phyloP scores from a whole-genome alignment of 257 asterid species.

The Solanum neorickii region DNA sequence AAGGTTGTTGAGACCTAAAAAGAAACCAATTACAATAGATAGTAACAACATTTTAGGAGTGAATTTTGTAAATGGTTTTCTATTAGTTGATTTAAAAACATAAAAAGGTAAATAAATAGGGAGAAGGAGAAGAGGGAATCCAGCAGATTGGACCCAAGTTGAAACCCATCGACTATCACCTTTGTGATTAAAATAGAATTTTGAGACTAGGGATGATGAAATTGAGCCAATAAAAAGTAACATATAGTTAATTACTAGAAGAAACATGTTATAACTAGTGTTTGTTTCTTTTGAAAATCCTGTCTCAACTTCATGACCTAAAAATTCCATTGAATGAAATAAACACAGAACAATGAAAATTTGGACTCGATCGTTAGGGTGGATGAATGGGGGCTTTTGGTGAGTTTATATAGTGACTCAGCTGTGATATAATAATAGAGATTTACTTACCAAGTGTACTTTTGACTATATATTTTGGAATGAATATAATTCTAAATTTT shows the following conservation, averaged over 20 bases:
- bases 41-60: not conserved
- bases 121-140: slow-evolving; percentile 46
- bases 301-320: not conserved
- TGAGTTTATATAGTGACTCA: not conserved
- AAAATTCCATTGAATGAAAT: not conserved
- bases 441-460: no score
- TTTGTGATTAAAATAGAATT: slow-evolving; percentile 59
- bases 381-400: not conserved
- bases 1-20: not conserved
- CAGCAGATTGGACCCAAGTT: slow-evolving; percentile 60
- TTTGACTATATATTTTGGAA: no score
- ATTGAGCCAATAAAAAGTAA: slow-evolving; percentile 39
- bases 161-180: slow-evolving; percentile 64
- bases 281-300: not conserved
- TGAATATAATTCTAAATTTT: no score
- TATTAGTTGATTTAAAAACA: slow-evolving; percentile 7
- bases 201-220: slow-evolving; percentile 34
- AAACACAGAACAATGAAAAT: not conserved
- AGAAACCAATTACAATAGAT: slow-evolving; percentile 2
- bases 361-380: not conserved
- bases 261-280: slow-evolving; percentile 5
- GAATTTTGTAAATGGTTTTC: slow-evolving; percentile 35
- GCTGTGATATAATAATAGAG: no score
- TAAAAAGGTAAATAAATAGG: slow-evolving; percentile 31
- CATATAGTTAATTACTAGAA: slow-evolving; percentile 23